Evolutionary conservation across 768 basidiomycete genomes (phyloP), one percentile per base, ranked within the genome.

Genomic region (Rhizopogon vulgaris): DNA sequence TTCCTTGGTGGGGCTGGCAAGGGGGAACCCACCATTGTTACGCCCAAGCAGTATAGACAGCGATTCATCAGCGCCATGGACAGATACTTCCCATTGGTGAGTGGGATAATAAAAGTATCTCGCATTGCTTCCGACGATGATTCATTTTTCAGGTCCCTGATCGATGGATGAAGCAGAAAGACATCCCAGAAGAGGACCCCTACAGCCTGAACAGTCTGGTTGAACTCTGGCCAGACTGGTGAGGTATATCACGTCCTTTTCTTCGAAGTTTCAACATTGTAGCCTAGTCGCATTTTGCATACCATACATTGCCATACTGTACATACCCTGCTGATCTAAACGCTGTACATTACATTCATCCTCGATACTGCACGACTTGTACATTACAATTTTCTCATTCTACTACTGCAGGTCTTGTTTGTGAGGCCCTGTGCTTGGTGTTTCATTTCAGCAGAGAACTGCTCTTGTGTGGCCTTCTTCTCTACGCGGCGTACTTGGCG

Each of bases 21-120:
- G 60, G 93, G 92, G 9, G 95, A 95, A 57, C 95, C 96, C 0
- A 98, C 95, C 0, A 94, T 99, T 60, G 90, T 97, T 24, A 95
- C 94, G 3, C 95, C 95, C 2, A 93, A 85, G 64, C 91, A 94
- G 67, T 98, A 98, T 72, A 78, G 90, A 60, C 87, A 90, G 51
- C 79, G 90, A 30, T 93, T 93, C 68, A 73, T 87, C 54, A 83
- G 82, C 56, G 90, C 90, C 0, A 92, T 92, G 90, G 90, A 93
- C 60, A 78, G 90, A 37, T 93, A 93, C 65, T 90, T 93, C 63
- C 87, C 90, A 41, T 58, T 93, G 70, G 91, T 91, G 58, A 66
- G 80, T 71, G 42, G 28, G 28, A 22, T 22, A 22, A 22, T 22
- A 22, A 22, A 12, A 46, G 17, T 7, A 11, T 1, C 28, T 42